Conservation (phyloP, 164 flowering plant species). For the Chimonanthus praecox region DNA sequence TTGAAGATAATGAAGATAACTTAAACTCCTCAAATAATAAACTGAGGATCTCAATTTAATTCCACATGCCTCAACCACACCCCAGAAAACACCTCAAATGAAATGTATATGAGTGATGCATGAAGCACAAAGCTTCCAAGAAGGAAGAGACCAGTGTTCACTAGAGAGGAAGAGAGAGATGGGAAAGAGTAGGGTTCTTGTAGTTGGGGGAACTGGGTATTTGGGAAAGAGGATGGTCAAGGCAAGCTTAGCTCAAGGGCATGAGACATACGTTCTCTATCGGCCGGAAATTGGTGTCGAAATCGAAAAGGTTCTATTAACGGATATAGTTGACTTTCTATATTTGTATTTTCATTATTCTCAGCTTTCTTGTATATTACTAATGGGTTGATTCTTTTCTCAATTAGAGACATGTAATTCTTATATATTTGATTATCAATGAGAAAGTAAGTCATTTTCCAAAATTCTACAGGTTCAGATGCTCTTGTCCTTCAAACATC, state of each 20-base stretch:
- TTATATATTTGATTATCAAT: too few species aligned
- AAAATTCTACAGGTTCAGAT: conserved; percentile 21
- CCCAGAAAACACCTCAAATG: too few species aligned
- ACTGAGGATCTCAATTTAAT: too few species aligned
- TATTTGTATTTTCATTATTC: too few species aligned
- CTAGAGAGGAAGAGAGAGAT: conserved; percentile 17
- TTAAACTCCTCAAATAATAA: too few species aligned
- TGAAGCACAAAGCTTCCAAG: neutral
- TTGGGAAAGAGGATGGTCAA: conserved; percentile 58
- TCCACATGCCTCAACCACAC: too few species aligned
- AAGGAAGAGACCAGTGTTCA: neutral
- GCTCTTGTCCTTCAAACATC: conserved; percentile 41
- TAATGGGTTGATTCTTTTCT: too few species aligned
- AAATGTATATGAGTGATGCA: neutral
- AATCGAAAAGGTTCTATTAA: conserved; percentile 35
- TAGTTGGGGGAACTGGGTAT: conserved; percentile 70
- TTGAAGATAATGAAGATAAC: too few species aligned
- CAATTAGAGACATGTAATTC: too few species aligned
- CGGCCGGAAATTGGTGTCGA: conserved; percentile 58
- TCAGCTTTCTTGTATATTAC: too few species aligned
- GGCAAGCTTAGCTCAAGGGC: conserved; percentile 50
- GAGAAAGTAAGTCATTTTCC: too few species aligned
- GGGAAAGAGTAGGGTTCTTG: conserved; percentile 49
- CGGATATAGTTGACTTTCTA: too few species aligned
- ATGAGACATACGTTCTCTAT: conserved; percentile 45